Base-by-base conservation (phyloP, 768 basidiomycete species). In the Suillus subaureus region DNA sequence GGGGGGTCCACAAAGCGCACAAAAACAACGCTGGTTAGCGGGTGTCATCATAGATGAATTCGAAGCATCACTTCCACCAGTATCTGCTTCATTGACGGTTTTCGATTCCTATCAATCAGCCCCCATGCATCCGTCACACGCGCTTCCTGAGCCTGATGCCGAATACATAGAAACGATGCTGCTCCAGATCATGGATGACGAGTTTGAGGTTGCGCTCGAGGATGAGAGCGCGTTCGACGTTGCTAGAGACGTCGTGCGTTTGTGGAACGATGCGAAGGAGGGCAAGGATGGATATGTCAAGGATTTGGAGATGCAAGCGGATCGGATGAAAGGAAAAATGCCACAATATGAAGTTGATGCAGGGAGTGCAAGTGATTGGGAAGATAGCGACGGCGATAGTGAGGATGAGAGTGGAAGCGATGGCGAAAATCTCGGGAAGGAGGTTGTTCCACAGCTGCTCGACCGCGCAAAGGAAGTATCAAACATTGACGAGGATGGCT, bases 401-500 rank as follows among this genome's bases (percentile, higher is more conserved):
- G 77, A 72, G 18, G 57, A 60, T 6, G 58, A 31, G 26, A 60
- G 40, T 3, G 72, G 68, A 12, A 72, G 69, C 43, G 75, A 70
- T 3, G 72, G 71, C 18, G 80, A 77, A 31, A 73, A 72, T 21
- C 88, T 79, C 67, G 87, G 74, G 70, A 82, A 79, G 33, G 83
- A 85, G 6, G 85, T 82, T 47, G 84, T 77, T 1, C 92, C 91
- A 3, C 82, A 82, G 69, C 75, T 93, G 28, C 69, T 91, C 23
- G 81, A 85, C 64, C 77, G 69, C 49, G 66, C 74, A 4, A 80
- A 77, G 61, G 78, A 82, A 13, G 89, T 91, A 71, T 90, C 91
- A 0, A 85, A 93, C 61, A 83, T 96, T 0, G 96, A 98, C 71
- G 92, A 96, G 67, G 96, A 99, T 66, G 96, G 96, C 1, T 99